Evolutionary conservation across 495 filamentous ascomycete species (phyloP), one percentile per base, ranked within the genome.

Genomic region (Melanomma pulvis-pyrius): DNA sequence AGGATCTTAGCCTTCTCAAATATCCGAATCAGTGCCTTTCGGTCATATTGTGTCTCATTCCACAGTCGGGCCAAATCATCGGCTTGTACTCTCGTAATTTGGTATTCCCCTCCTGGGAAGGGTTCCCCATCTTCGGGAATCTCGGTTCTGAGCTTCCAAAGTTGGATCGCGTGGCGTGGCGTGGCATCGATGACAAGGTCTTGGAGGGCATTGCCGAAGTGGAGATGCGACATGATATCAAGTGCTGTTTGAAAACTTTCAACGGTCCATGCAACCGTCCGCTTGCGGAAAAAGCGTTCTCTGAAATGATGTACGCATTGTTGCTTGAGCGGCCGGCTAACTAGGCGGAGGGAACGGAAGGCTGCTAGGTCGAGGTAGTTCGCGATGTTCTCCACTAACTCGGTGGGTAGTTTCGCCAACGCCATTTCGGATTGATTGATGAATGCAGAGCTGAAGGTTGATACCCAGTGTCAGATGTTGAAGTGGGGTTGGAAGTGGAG

Each of bases 151-250:
- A 68, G 11, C n/a, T 59, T 25, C 65, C 65, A 68, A 13, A 58
- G 46, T 21, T 29, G 52, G 5, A 63, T 68, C 0, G 59, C 65
- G 44, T 62, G 41, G 19, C 26, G 19, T 8, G 65, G 65, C 1
- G 65, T 68, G 2, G 65, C 65, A 41, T 68, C 65, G 21, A 68
- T 56, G 21, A 63, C 22, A 8, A 68, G 53, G 28, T 63, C 30
- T 21, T 59, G 51, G 22, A 68, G 44, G 17, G 25, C 50, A 25
- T 21, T 24, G 8, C 59, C 65, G 30, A 68, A 54, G 24, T 13
- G 2, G 1, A 51, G 51, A 34, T 59, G 21, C 22, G 6, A 44
- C 2, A 34, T 24, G 22, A 68, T 28, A 28, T 53, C 46, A n/a
- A 36, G 21, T 4, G 63, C 39, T 15, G 34, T 32, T 15, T 39